A percentile compares a stretch with the other conserved stretches of the same genome.
These are phyloP conservation scores for Saposhnikovia divaricata DNA, from an alignment of 129 eudicot species.

Conservation along the genomic window DNA sequence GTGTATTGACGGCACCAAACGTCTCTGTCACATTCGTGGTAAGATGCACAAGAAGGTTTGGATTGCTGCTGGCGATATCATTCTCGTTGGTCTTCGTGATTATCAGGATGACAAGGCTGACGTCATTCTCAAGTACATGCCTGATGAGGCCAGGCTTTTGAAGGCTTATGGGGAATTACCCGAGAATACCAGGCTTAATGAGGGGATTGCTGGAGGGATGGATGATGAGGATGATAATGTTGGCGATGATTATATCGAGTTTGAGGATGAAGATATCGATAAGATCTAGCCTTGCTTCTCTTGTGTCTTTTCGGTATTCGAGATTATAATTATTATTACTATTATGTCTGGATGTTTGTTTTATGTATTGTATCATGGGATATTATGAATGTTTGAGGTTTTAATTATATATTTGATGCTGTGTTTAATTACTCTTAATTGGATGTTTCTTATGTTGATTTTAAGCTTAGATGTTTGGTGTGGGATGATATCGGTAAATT, in stretches of 20 bases:
- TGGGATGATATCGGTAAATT: too few relatives aligned
- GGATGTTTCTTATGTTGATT: too few relatives aligned
- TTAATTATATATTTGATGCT: too few relatives aligned
- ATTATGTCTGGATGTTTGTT: neutral
- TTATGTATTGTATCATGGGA: neutral
- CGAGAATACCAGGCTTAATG: constrained; percentile 32
- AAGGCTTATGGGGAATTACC: constrained; percentile 49
- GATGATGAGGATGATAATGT: constrained; percentile 21
- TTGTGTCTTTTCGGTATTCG: too few relatives aligned
- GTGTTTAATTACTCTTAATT: neutral
- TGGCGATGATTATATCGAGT: constrained; percentile 19
- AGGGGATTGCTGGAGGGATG: constrained; percentile 21
- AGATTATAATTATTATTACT: too few relatives aligned
- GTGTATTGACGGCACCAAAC: constrained; percentile 59
- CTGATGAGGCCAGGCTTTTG: constrained; percentile 44
- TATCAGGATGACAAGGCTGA: constrained; percentile 42
- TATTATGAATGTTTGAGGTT: neutral
- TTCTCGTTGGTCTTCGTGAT: constrained; percentile 38
- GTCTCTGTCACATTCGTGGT: constrained; percentile 66
- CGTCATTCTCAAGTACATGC: constrained; percentile 35
- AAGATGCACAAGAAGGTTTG: constrained; percentile 80
- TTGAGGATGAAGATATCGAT: constrained; percentile 18
- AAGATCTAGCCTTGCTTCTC: neutral
- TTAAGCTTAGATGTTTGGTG: too few relatives aligned
- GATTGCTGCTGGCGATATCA: constrained; percentile 69